Evolutionary conservation across 2,329 filamentous ascomycete species (phyloP).

Genomic region (Cordyceps farinosa): DNA sequence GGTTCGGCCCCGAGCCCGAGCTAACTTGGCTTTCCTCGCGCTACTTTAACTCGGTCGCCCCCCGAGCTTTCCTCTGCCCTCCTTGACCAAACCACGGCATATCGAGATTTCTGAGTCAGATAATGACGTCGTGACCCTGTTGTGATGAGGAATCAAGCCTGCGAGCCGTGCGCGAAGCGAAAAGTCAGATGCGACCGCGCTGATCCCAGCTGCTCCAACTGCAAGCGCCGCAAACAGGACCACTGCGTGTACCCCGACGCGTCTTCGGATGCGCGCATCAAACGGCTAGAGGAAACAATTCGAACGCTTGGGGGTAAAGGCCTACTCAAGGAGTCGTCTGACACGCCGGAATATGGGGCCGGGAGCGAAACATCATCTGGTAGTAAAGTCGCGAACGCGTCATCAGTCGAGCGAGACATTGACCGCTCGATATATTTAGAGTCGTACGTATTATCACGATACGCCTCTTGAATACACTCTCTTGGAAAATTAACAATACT

Average conservation of each 20-base stretch:
- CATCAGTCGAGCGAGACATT: not conserved
- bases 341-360: not conserved
- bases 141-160: constrained; percentile 1
- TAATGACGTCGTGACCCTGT: not conserved
- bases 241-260: not conserved
- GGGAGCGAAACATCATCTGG: not conserved
- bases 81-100: not conserved
- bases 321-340: not conserved
- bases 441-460: not conserved
- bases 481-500: not conserved
- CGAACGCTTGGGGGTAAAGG: not conserved
- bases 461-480: not conserved
- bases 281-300: not conserved
- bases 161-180: constrained; percentile 1
- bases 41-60: not conserved
- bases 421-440: not conserved
- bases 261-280: not conserved
- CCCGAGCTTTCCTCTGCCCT: not conserved
- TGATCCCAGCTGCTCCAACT: not conserved
- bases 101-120: not conserved
- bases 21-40: not conserved
- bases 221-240: constrained; percentile 4
- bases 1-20: not conserved
- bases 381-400: not conserved
- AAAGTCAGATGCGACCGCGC: constrained; percentile 6